phyloP scores from a whole-genome alignment of 2,329 filamentous ascomycete species.

The Grosmannia serpens region DNA sequence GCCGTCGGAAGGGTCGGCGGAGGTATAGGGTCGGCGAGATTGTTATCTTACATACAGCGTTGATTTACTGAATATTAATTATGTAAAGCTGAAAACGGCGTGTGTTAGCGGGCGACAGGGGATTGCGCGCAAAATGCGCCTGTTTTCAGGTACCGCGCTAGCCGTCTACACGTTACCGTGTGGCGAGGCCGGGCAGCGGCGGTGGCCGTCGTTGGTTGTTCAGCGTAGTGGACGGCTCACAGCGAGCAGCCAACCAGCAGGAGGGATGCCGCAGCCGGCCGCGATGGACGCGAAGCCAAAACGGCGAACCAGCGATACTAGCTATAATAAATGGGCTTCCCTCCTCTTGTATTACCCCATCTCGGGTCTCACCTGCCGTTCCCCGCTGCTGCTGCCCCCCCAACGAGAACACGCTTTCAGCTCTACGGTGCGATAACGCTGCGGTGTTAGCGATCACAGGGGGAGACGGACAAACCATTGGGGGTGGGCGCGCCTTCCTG shows the following conservation, averaged over 20 bases:
- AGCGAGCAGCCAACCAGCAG: not conserved
- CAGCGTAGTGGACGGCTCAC: not conserved
- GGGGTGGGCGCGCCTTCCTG: not conserved
- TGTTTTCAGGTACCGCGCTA: not conserved
- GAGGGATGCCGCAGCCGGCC: not conserved
- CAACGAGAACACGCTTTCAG: no score
- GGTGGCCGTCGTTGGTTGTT: not conserved
- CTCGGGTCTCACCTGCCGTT: not conserved
- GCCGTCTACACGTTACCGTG: no score
- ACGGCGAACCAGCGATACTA: no score
- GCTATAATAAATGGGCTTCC: not conserved
- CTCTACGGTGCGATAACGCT: no score
- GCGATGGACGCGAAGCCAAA: not conserved
- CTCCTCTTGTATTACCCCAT: not conserved
- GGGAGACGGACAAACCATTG: no score
- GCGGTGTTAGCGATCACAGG: no score
- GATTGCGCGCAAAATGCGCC: not conserved
- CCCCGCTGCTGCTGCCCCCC: no score
- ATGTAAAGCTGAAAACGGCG: not conserved
- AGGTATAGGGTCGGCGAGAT: conserved; percentile 4
- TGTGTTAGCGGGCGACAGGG: not conserved
- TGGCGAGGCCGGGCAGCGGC: not conserved
- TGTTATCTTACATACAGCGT: not conserved
- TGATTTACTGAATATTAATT: not conserved
- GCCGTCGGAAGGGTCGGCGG: not conserved